Base-by-base conservation (phyloP, 139 green algal genomes). In the Monoraphidium neglectum region DNA sequence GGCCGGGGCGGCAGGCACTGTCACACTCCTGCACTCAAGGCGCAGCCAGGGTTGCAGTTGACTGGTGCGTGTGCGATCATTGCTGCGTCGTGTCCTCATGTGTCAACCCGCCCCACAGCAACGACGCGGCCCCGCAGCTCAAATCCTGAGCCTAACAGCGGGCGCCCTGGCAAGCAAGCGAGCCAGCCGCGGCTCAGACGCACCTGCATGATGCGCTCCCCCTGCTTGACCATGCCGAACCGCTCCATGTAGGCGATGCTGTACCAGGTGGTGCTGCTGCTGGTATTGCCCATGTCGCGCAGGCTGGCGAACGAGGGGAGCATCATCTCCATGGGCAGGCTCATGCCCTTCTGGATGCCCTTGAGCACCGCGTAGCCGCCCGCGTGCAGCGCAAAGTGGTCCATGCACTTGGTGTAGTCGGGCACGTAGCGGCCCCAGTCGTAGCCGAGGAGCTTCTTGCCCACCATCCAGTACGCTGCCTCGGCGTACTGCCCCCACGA, bases 301-400 rank as follows among this genome's bases (percentile, higher is more conserved):
- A 90, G 79, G 28, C 57, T 66, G 16, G 82, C 85, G 59, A 85
- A 87, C 73, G 65, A 84, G 12, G 82, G 77, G 36, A 90, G 76
- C 85, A 90, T 87, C 49, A 35, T 60, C 8, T 74, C 40, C 21
- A 61, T 35, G 13, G 85, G 79, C 74, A 90, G 82, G 5, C 26
- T 46, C 74, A 78, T 78, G 61, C 72, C 61, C 61, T 63, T 56
- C 61, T 78, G 61, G 46, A 78, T 78, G 46, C 61, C 72, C 61
- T 78, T 78, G 32, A 78, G 37, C 28, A 78, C 57, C 12, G 46
- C 61, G 24, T 78, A 78, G 38, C 72, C 23, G 86, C 84, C 84
- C 60, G 86, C 86, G 62, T 88, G 86, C 3, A 90, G 76, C 5
- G 77, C 70, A 69, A 91, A 91, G 77, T 91, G 81, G 70, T 87